Evolutionary conservation across 768 basidiomycete genomes (phyloP).

Genomic region (Mrakia gelida): DNA sequence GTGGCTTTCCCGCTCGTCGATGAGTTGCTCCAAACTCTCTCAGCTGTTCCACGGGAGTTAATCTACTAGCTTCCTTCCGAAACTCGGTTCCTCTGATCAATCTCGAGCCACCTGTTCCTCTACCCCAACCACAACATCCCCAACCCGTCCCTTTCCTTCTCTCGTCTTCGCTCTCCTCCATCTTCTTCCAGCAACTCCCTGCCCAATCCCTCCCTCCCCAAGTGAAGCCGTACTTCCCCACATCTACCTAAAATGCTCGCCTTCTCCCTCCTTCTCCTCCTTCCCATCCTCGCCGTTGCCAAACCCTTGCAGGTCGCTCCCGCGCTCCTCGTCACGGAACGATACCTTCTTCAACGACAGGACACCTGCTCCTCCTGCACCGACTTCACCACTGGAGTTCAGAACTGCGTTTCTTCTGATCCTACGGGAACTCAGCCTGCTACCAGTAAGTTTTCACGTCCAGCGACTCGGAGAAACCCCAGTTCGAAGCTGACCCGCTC

Average conservation of each 20-base stretch:
- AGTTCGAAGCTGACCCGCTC: neutral
- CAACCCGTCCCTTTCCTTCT: neutral
- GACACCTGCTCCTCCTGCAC: neutral
- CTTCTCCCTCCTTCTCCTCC: neutral
- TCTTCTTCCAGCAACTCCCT: neutral
- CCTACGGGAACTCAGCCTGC: neutral
- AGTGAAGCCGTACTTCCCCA: too few species aligned
- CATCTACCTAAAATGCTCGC: neutral
- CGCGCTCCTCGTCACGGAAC: neutral
- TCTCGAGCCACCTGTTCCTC: neutral
- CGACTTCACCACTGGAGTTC: neutral
- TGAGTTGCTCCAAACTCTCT: neutral
- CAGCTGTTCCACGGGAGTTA: neutral
- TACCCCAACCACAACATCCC: neutral
- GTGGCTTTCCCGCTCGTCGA: neutral
- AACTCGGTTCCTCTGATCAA: neutral
- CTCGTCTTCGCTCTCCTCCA: neutral
- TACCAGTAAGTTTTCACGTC: neutral
- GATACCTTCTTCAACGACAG: neutral
- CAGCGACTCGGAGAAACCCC: neutral
- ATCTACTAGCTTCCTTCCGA: neutral
- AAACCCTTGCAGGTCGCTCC: neutral
- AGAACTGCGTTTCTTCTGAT: neutral
- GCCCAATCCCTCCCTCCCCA: too few species aligned
- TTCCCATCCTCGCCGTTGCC: neutral